These are phyloP conservation scores for Oryza nivara DNA, from an alignment of 176 grass and related monocot species.

Conservation along the genomic window DNA sequence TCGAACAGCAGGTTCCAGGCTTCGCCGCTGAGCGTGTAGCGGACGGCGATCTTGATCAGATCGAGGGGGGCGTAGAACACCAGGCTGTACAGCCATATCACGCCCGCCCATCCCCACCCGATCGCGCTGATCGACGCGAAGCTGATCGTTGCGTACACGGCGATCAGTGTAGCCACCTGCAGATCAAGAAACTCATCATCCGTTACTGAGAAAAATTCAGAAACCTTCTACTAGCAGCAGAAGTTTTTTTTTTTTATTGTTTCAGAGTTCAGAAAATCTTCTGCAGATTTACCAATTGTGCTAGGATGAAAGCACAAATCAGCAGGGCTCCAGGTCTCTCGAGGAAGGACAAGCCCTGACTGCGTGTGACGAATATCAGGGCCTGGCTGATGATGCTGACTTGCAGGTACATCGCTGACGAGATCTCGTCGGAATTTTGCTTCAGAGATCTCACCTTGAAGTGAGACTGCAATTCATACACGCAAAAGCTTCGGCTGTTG, in stretches of 20 bases:
- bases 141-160: slow-evolving; percentile 69
- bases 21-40: slow-evolving; percentile 68
- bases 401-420: slow-evolving; percentile 92
- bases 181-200: neutral
- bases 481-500: neutral
- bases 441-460: slow-evolving; percentile 66
- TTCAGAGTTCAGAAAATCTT: no score
- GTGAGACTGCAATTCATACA: slow-evolving; percentile 48
- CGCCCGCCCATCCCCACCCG: slow-evolving; percentile 80
- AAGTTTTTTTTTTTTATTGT: no score
- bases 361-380: slow-evolving; percentile 87
- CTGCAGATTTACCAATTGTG: slow-evolving; percentile 60
- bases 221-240: neutral
- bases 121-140: slow-evolving; percentile 77
- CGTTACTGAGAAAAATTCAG: neutral
- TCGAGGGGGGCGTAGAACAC: slow-evolving; percentile 77
- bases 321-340: slow-evolving; percentile 72
- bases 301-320: slow-evolving; percentile 69
- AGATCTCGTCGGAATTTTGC: slow-evolving; percentile 53
- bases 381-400: slow-evolving; percentile 87
- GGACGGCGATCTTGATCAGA: slow-evolving; percentile 66
- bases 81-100: slow-evolving; percentile 83
- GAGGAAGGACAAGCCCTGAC: slow-evolving; percentile 66
- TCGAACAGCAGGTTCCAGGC: slow-evolving; percentile 75
- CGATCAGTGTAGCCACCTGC: slow-evolving; percentile 79